A percentile compares a stretch with the other conserved stretches of the same genome.
Conservation (phyloP, 2,329 filamentous ascomycete species). For the Tolypocladium nubicola region DNA sequence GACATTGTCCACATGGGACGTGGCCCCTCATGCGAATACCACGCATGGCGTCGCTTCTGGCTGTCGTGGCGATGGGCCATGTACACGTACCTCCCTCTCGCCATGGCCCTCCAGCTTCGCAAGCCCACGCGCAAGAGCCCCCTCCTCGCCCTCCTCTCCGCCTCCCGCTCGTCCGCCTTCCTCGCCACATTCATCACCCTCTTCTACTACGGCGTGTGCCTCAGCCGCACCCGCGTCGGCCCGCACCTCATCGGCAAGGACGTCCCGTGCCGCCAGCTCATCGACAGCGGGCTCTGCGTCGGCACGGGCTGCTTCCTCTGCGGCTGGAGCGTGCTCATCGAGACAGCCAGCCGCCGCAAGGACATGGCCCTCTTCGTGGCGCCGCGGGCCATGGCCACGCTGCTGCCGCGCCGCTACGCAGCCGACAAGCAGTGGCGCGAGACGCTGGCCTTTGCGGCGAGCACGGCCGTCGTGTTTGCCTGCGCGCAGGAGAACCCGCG, state of each 20-base stretch:
- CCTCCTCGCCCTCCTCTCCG: conserved; percentile 45
- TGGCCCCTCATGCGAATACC: conserved; percentile 63
- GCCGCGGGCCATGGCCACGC: conserved; percentile 63
- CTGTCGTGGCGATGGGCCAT: conserved; percentile 65
- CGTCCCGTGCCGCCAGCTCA: conserved; percentile 32
- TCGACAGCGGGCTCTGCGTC: conserved; percentile 58
- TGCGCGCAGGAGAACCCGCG: conserved; percentile 50
- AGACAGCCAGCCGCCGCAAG: conserved; percentile 53
- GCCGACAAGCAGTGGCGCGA: conserved; percentile 56
- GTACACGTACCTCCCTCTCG: conserved; percentile 66
- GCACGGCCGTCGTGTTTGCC: conserved; percentile 60
- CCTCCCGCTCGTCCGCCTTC: conserved; percentile 64
- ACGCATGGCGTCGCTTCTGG: conserved; percentile 57
- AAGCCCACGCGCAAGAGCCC: conserved; percentile 34
- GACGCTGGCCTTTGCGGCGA: conserved; percentile 53
- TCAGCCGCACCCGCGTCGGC: conserved; percentile 62
- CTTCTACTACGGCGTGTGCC: conserved; percentile 80
- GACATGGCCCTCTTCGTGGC: conserved; percentile 75
- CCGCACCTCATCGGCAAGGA: conserved; percentile 54
- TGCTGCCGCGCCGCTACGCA: conserved; percentile 61
- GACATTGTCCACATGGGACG: conserved; percentile 75
- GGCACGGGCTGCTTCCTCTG: conserved; percentile 63
- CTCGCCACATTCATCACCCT: conserved; percentile 66
- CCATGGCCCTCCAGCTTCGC: conserved; percentile 50
- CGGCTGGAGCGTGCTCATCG: conserved; percentile 72